Conservation (phyloP, 306 rosid genomes). For the Cicer cuneatum region DNA sequence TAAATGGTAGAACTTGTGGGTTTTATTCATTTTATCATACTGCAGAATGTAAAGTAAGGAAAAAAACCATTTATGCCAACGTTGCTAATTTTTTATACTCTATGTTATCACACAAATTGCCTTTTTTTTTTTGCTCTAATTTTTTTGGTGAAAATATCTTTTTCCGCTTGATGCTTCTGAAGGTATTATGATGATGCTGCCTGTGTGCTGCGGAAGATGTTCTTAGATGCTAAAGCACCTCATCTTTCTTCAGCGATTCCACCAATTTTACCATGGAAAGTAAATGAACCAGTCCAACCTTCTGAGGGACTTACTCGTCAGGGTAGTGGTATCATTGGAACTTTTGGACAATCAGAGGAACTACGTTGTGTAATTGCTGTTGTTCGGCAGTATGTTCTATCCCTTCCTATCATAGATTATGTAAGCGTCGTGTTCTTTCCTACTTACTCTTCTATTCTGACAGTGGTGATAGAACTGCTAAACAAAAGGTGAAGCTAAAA, state of each 20-base stretch:
- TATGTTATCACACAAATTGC: slow-evolving; percentile 19
- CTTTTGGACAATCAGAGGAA: slow-evolving; percentile 94
- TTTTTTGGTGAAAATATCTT: slow-evolving; percentile 18
- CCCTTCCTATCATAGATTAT: slow-evolving; percentile 28
- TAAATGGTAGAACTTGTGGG: background rate
- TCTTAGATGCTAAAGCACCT: slow-evolving; percentile 95
- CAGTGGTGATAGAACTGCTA: slow-evolving; percentile 99
- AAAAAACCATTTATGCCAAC: background rate
- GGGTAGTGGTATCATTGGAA: slow-evolving; percentile 95
- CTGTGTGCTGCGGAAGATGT: slow-evolving; percentile 89
- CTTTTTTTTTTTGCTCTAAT: slow-evolving; percentile 8
- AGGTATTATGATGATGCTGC: slow-evolving; percentile 98
- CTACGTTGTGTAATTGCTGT: slow-evolving; percentile 92
- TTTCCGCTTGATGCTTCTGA: slow-evolving; percentile 37
- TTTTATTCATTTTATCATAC: slow-evolving; percentile 11
- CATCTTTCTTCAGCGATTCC: slow-evolving; percentile 96
- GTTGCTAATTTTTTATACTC: background rate
- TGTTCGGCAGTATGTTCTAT: slow-evolving; percentile 81
- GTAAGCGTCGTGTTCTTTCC: slow-evolving; percentile 39
- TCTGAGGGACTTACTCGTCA: slow-evolving; percentile 93
- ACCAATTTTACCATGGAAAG: slow-evolving; percentile 93
- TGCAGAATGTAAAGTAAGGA: slow-evolving; percentile 11
- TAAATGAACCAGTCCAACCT: slow-evolving; percentile 79
- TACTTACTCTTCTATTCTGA: slow-evolving; percentile 46
- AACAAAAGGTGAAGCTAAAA: slow-evolving; percentile 95